A percentile compares a stretch with the other conserved stretches of the same genome.
Evolutionary conservation across 768 basidiomycete species (phyloP).

Genomic region (Punctularia strigosozonata): DNA sequence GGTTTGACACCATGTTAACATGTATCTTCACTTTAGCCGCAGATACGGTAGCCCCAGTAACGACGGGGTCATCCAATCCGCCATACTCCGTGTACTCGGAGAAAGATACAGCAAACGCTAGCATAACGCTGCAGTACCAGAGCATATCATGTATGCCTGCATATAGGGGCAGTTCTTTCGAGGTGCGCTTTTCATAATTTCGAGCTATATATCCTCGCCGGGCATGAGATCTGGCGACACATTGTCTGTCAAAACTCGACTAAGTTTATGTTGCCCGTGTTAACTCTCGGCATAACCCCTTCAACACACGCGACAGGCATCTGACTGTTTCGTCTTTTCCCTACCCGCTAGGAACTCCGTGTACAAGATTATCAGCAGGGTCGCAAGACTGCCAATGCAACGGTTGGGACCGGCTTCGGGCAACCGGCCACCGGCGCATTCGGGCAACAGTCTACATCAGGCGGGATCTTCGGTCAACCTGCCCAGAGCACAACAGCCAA

Average conservation of each 20-base stretch:
- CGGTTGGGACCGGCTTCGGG: slow-evolving; percentile 19
- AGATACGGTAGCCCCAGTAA: slow-evolving; percentile 39
- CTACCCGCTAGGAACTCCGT: slow-evolving; percentile 27
- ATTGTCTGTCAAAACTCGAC: no score
- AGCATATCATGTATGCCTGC: slow-evolving; percentile 70
- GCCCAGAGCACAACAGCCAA: slow-evolving; percentile 16
- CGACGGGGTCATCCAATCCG: slow-evolving; percentile 61
- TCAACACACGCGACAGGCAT: no score
- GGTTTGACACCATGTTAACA: background rate
- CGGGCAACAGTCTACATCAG: slow-evolving; percentile 11
- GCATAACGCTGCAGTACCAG: slow-evolving; percentile 58
- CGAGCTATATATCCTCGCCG: no score
- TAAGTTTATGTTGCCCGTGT: no score
- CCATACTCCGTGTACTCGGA: slow-evolving; percentile 47
- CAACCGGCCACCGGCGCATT: slow-evolving; percentile 16
- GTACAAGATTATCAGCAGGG: slow-evolving; percentile 35
- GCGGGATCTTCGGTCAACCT: slow-evolving; percentile 19
- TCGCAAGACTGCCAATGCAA: slow-evolving; percentile 26
- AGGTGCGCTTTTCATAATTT: slow-evolving; percentile 17
- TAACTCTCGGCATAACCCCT: no score
- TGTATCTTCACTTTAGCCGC: slow-evolving; percentile 11
- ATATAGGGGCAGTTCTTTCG: slow-evolving; percentile 64
- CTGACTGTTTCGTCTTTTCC: background rate
- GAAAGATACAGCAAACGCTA: slow-evolving; percentile 44
- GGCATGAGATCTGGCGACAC: no score